Conservation (phyloP, 2,329 filamentous ascomycete genomes). For the Cryphonectria nitschkei region DNA sequence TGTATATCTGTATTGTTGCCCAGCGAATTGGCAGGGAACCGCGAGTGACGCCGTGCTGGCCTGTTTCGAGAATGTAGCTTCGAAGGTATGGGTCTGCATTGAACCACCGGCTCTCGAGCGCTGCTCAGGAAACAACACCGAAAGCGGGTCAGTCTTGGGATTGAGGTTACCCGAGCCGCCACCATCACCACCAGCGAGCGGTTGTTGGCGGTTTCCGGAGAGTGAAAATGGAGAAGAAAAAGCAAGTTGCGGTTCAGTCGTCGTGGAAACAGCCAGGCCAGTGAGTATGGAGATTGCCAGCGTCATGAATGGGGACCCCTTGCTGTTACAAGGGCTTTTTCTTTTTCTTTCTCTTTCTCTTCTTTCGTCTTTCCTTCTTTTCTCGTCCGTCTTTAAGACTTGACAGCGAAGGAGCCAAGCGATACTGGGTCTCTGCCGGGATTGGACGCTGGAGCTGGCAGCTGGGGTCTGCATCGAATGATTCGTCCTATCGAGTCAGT, state of each 20-base stretch:
- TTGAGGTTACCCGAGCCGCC: background rate
- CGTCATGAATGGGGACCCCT: constrained; percentile 5
- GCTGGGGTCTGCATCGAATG: constrained; percentile 13
- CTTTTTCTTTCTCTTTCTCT: background rate
- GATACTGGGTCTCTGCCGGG: constrained; percentile 3
- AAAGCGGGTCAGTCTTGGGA: constrained; percentile 1
- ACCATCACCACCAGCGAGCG: background rate
- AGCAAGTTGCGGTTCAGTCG: constrained; percentile 14
- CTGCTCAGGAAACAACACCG: constrained; percentile 4
- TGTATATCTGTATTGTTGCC: background rate
- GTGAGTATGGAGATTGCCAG: constrained; percentile 11
- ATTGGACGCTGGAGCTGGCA: background rate
- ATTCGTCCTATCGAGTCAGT: constrained; percentile 1
- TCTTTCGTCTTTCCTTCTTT: background rate
- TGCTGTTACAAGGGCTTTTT: background rate
- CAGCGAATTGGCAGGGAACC: constrained; percentile 7
- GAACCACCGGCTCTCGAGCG: constrained; percentile 3
- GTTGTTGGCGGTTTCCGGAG: background rate
- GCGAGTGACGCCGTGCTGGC: constrained; percentile 20
- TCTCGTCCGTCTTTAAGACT: background rate
- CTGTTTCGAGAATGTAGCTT: constrained; percentile 24
- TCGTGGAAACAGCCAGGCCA: constrained; percentile 25
- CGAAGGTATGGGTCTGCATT: constrained; percentile 12
- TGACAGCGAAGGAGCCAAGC: constrained; percentile 1
- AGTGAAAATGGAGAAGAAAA: background rate